Conservation (phyloP, 164 flowering plant genomes). For the Tetracentron sinense region DNA sequence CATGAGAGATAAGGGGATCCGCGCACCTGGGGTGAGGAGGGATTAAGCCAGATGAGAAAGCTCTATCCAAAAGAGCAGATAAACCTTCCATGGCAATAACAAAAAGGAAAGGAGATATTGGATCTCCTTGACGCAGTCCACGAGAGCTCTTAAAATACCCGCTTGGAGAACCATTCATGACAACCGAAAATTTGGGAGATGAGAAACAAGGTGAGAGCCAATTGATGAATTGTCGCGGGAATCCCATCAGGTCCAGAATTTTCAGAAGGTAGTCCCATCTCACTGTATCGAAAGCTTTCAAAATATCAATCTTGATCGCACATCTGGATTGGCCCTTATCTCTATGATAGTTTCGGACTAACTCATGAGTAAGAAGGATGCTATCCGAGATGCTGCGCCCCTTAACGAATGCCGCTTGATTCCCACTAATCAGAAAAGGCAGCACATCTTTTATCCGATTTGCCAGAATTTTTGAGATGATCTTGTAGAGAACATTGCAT, state of each 20-base stretch:
- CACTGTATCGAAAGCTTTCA: slow-evolving; percentile 7
- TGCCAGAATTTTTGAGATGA: not conserved
- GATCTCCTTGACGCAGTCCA: slow-evolving; percentile 7
- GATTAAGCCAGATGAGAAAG: too few relatives aligned
- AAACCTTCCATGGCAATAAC: slow-evolving; percentile 9
- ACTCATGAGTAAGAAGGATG: not conserved
- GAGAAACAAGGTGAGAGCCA: slow-evolving; percentile 1
- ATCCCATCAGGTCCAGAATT: not conserved
- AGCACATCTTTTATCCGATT: not conserved
- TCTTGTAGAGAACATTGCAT: too few relatives aligned
- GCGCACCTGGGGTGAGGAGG: too few relatives aligned
- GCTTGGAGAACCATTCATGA: not conserved
- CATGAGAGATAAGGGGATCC: too few relatives aligned
- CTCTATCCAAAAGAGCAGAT: too few relatives aligned
- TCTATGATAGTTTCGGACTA: not conserved
- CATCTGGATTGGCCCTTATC: not conserved
- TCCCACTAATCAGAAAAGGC: not conserved
- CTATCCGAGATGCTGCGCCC: not conserved
- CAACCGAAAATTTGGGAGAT: not conserved
- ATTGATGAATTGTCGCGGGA: not conserved
- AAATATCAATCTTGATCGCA: not conserved
- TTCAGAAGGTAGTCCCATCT: slow-evolving; percentile 1
- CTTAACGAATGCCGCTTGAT: not conserved
- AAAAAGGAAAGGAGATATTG: slow-evolving; percentile 7
- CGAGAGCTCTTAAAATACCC: not conserved